Percentiles rank a stretch among this genome's conserved stretches.
Evolutionary conservation across 2,329 filamentous ascomycete genomes (phyloP).

Genomic region (Xylariaceae sp.): DNA sequence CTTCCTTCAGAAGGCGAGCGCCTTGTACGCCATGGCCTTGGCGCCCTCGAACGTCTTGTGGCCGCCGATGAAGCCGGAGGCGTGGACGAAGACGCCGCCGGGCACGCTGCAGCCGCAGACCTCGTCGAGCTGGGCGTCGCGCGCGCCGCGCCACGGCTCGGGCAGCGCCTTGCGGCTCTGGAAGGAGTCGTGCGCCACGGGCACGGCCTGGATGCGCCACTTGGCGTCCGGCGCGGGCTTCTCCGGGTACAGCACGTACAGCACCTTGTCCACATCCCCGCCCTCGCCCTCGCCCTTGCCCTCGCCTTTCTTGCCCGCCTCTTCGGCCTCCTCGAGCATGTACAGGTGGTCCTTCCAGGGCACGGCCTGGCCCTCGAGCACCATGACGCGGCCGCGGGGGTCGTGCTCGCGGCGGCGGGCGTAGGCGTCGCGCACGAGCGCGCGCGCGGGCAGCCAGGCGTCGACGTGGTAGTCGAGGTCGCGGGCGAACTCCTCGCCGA

Average conservation of each 20-base stretch:
- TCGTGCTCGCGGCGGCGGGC: conserved; percentile 60
- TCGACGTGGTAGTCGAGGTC: conserved; percentile 68
- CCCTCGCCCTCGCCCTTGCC: conserved; percentile 36
- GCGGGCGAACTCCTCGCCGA: conserved; percentile 80
- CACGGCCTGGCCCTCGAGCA: conserved; percentile 68
- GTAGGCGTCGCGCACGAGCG: conserved; percentile 71
- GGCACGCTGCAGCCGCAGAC: conserved; percentile 53
- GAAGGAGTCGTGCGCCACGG: conserved; percentile 76
- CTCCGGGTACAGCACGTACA: conserved; percentile 91
- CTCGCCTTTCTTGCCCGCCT: conserved; percentile 25
- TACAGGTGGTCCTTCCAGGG: conserved; percentile 98
- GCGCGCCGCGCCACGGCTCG: conserved; percentile 83
- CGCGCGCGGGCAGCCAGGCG: conserved; percentile 82
- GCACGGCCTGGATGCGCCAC: conserved; percentile 93
- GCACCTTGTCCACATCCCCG: too few relatives aligned
- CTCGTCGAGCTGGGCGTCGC: conserved; percentile 76
- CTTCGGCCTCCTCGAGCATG: conserved; percentile 56
- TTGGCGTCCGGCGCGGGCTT: conserved; percentile 65
- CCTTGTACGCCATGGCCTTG: conserved; percentile 75
- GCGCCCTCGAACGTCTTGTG: conserved; percentile 88
- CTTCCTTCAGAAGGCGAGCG: conserved; percentile 39
- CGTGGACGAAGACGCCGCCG: conserved; percentile 88
- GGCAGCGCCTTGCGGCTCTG: conserved; percentile 86
- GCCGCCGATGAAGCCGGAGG: conserved; percentile 90
- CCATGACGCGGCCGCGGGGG: conserved; percentile 67